These are phyloP conservation scores for Plasmodium ovale DNA, from an alignment of 169 alveolate genomes.

Conservation along the genomic window DNA sequence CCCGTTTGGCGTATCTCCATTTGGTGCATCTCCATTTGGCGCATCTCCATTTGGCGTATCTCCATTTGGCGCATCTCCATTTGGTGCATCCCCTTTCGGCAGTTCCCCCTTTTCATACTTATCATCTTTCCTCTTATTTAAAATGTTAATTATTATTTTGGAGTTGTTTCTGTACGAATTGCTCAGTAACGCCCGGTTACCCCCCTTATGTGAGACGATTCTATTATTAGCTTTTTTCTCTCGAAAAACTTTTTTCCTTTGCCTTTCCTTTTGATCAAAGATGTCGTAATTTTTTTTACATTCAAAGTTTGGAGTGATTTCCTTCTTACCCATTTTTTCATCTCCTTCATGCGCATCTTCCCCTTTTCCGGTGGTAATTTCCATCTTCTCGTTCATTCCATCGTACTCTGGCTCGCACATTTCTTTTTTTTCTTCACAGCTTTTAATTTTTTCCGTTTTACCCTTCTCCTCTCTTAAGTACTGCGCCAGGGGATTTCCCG, in stretches of 20 bases:
- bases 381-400: constrained; percentile 12
- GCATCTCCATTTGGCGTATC: not conserved
- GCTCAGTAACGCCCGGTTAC: constrained; percentile 19
- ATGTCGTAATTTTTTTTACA: constrained; percentile 19
- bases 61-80: not conserved
- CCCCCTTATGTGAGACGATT: constrained; percentile 9
- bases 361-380: not conserved
- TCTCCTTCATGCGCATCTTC: not conserved
- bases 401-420: not conserved
- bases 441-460: not conserved
- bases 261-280: constrained; percentile 52
- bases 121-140: constrained; percentile 13
- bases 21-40: not conserved
- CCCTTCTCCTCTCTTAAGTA: constrained; percentile 4
- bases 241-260: constrained; percentile 23
- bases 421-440: constrained; percentile 11
- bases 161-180: constrained; percentile 46
- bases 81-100: not conserved
- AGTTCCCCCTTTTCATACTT: not conserved
- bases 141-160: constrained; percentile 22
- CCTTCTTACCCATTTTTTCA: not conserved
- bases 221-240: constrained; percentile 10
- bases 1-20: not conserved
- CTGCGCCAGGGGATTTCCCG: constrained; percentile 18
- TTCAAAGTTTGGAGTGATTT: not conserved